These are phyloP conservation scores for Cornus florida DNA, from an alignment of 148 eudicot genomes.

Conservation along the genomic window DNA sequence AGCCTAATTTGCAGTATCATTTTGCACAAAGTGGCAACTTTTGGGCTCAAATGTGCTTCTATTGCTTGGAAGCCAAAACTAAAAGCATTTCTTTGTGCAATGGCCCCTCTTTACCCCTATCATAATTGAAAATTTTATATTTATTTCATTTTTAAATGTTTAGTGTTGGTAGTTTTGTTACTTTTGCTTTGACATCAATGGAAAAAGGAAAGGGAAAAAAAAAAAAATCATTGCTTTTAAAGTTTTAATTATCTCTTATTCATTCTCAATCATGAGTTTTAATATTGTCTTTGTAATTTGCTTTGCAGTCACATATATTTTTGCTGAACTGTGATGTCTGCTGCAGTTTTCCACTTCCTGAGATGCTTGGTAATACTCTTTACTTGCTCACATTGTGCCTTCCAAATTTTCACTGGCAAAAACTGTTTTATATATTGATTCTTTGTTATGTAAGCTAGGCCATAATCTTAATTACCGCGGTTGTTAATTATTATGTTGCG, in stretches of 20 bases:
- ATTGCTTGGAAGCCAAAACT: no score
- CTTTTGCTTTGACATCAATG: no score
- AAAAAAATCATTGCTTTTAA: not conserved
- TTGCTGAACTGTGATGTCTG: constrained; percentile 94
- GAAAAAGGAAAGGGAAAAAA: not conserved
- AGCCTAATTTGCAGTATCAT: no score
- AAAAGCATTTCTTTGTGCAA: no score
- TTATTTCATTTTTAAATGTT: not conserved
- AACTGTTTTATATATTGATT: not conserved
- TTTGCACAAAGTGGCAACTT: no score
- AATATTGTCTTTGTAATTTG: constrained; percentile 9
- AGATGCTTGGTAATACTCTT: constrained; percentile 81
- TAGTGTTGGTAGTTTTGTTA: not conserved
- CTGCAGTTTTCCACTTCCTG: constrained; percentile 90
- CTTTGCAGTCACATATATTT: constrained; percentile 79
- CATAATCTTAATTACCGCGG: not conserved
- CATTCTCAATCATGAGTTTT: not conserved
- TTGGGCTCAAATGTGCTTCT: no score
- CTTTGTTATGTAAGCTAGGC: not conserved
- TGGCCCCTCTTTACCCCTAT: not conserved
- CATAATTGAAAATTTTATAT: not conserved
- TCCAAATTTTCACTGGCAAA: not conserved
- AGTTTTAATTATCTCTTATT: not conserved
- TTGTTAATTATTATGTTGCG: constrained; percentile 4
- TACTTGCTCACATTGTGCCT: not conserved